A percentile compares a stretch with the other conserved stretches of the same genome.
Evolutionary conservation across 116 monocot species (phyloP).

Genomic region (Zostera marina): DNA sequence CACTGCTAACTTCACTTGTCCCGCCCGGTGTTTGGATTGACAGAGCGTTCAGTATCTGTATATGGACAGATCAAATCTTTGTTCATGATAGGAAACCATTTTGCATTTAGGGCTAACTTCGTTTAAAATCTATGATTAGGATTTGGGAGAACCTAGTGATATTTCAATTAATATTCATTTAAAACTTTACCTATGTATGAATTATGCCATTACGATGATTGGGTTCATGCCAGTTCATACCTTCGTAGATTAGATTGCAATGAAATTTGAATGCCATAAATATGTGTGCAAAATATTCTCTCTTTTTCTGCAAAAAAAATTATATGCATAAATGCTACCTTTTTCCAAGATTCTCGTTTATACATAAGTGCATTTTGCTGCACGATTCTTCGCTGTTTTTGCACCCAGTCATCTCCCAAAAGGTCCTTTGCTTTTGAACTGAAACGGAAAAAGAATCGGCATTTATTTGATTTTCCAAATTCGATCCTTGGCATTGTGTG

Average conservation of each 20-base stretch:
- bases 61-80: neutral
- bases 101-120: no score
- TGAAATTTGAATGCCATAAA: no score
- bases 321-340: constrained; percentile 18
- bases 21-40: constrained; percentile 19
- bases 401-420: constrained; percentile 85
- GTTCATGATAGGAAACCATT: neutral
- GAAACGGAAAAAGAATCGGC: constrained; percentile 2
- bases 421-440: constrained; percentile 83
- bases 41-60: constrained; percentile 6
- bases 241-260: no score
- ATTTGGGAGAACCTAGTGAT: no score
- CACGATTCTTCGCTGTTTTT: constrained; percentile 67
- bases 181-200: no score
- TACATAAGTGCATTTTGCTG: constrained; percentile 80
- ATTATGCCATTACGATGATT: no score
- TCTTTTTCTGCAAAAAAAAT: no score
- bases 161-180: no score
- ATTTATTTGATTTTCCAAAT: constrained; percentile 4
- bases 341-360: constrained; percentile 74
- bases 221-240: no score
- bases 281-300: no score
- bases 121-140: no score
- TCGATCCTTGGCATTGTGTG: no score
- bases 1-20: constrained; percentile 26